Base-by-base conservation (phyloP, 2,329 filamentous ascomycete genomes). In the Leptosphaerulina australis region DNA sequence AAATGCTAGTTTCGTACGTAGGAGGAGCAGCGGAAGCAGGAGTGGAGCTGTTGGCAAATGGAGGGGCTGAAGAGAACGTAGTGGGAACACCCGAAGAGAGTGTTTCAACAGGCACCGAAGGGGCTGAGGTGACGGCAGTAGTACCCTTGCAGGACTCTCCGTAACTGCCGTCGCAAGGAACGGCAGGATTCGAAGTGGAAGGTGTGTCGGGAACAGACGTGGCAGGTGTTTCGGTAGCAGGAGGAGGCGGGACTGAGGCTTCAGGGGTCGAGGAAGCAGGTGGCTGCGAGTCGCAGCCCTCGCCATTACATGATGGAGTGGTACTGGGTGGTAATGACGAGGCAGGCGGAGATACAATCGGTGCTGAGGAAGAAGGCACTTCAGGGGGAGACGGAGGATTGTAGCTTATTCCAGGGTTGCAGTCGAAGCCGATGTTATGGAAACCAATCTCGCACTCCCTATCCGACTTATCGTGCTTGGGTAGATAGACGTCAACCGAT, bases 401-500 rank as follows among this genome's bases (percentile, higher is more conserved):
- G 52, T 67, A 68, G 8, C 50, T 36, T 30, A 55, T 61, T 28
- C 58, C 57, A 1, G 62, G 58, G 45, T 73, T 76, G 77, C 90
- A 95, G 77, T 91, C 83, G 75, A 93, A 95, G 62, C 79, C 81
- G 64, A 95, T 84, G 69, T 80, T 81, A 76, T 89, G 87, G 64
- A 94, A 83, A 64, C 86, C 85, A 64, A 96, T 81, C 63, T 82
- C 81, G 79, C 90, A 94, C 63, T 74, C 76, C 38, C 80, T 74
- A 56, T 71, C 74, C 44, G 80, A 72, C 56, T 83, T 76, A 68
- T 64, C 55, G 45, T 65, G 59, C 44, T 61, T 56, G 17, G 87
- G 83, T 50, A 83, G 74, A 58, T 80, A 77, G 70, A 97, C 86
- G 45, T 83, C 85, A 55, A 97, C 91, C 50, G 84, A 86, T 70